Evolutionary conservation across 2,329 filamentous ascomycete species (phyloP).

Genomic region (Zasmidium angulare): DNA sequence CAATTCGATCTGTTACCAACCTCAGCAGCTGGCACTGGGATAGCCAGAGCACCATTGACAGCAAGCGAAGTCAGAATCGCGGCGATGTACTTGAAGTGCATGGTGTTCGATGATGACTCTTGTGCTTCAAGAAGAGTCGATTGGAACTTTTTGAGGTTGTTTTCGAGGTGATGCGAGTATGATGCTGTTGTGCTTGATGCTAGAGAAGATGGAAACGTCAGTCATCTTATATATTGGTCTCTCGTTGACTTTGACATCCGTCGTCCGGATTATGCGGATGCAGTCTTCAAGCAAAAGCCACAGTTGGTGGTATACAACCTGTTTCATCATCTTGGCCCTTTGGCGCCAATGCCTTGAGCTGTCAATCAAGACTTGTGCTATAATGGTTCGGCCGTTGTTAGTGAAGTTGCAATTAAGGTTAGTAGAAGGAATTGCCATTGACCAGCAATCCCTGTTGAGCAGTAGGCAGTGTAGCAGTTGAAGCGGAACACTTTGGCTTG

Average conservation of each 20-base stretch:
- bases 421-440: background rate
- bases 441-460: background rate
- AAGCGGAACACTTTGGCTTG: too few species aligned
- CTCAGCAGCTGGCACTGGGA: background rate
- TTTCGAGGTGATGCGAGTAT: background rate
- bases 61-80: background rate
- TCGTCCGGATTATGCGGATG: background rate
- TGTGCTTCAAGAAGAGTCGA: background rate
- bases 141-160: background rate
- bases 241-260: background rate
- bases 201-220: background rate
- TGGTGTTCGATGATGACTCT: background rate
- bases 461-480: background rate
- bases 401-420: background rate
- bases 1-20: background rate
- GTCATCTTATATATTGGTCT: background rate
- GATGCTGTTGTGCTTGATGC: background rate
- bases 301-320: background rate
- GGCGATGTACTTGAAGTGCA: conserved; percentile 7
- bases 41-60: background rate
- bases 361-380: background rate
- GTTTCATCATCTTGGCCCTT: background rate
- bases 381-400: background rate
- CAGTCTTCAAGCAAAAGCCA: background rate
- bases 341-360: background rate